These are phyloP conservation scores for Carex scoparia DNA, from an alignment of 176 grass and related monocot genomes.

Conservation along the genomic window DNA sequence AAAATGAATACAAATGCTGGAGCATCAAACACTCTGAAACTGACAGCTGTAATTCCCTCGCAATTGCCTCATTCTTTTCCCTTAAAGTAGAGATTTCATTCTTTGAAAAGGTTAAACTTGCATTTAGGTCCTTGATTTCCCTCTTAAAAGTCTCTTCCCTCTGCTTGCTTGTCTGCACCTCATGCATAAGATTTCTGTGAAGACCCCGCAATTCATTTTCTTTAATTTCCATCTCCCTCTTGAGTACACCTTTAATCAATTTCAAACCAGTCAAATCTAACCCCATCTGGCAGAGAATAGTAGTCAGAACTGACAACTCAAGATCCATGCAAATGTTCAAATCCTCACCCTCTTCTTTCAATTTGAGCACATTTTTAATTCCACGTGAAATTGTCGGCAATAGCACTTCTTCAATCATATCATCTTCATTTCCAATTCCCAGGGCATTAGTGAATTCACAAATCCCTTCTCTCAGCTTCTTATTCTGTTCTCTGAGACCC, in stretches of 20 bases:
- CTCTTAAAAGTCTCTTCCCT: constrained; percentile 46
- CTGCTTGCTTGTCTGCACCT: constrained; percentile 37
- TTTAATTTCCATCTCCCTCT: constrained; percentile 44
- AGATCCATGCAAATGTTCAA: constrained; percentile 43
- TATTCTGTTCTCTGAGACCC: constrained; percentile 44
- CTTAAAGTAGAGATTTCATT: constrained; percentile 39
- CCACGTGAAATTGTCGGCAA: constrained; percentile 44
- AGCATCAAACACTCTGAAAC: constrained; percentile 59
- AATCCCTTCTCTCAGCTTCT: constrained; percentile 57
- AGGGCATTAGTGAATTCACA: constrained; percentile 48
- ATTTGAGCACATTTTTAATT: constrained; percentile 46
- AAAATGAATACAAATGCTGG: constrained; percentile 65
- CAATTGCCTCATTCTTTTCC: constrained; percentile 42
- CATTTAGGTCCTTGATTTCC: constrained; percentile 37
- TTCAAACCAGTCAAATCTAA: constrained; percentile 52
- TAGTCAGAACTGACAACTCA: constrained; percentile 55
- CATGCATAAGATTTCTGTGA: constrained; percentile 47
- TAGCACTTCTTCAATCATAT: constrained; percentile 56
- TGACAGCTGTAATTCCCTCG: constrained; percentile 39
- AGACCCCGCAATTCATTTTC: constrained; percentile 31
- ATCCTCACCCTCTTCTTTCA: constrained; percentile 55
- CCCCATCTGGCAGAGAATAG: constrained; percentile 61
- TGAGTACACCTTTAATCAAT: constrained; percentile 44
- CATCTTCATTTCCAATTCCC: constrained; percentile 43
- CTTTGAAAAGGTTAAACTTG: constrained; percentile 42